Conservation (phyloP, 768 basidiomycete species). For the Amanita muscaria region DNA sequence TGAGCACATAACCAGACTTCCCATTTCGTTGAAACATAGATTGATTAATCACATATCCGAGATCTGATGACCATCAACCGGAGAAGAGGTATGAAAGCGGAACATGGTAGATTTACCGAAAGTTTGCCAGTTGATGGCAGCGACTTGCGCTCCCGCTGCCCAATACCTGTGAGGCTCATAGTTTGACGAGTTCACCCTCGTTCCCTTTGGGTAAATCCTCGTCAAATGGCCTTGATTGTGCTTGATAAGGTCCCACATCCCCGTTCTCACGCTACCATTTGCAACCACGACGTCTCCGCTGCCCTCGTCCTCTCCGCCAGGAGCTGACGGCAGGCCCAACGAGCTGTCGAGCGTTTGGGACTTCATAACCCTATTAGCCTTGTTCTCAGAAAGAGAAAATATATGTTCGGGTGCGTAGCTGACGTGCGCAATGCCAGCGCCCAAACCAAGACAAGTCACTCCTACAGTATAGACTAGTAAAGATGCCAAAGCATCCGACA, state of each 20-base stretch:
- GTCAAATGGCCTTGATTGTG: constrained; percentile 84
- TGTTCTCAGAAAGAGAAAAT: constrained; percentile 87
- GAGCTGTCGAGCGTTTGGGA: not conserved
- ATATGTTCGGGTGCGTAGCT: constrained; percentile 80
- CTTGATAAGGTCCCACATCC: constrained; percentile 72
- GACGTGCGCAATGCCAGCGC: constrained; percentile 66
- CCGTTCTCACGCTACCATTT: constrained; percentile 8
- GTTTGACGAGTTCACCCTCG: constrained; percentile 75
- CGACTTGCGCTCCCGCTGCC: constrained; percentile 84
- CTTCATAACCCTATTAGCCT: constrained; percentile 71
- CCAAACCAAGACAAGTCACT: constrained; percentile 89
- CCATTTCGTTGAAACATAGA: constrained; percentile 95
- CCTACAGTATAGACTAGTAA: constrained; percentile 96
- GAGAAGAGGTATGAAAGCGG: not conserved
- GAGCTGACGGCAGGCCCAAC: too few relatives aligned
- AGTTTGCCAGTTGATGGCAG: constrained; percentile 97
- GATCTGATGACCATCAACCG: constrained; percentile 39
- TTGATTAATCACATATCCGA: constrained; percentile 88
- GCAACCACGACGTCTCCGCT: not conserved
- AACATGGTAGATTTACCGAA: constrained; percentile 48
- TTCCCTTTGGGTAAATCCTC: constrained; percentile 84
- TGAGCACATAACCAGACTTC: constrained; percentile 85
- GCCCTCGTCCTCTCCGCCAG: not conserved
- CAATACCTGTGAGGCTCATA: constrained; percentile 90
- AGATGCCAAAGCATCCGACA: constrained; percentile 63